phyloP scores from a whole-genome alignment of 208 protist species.

The Crithidia sp. region DNA sequence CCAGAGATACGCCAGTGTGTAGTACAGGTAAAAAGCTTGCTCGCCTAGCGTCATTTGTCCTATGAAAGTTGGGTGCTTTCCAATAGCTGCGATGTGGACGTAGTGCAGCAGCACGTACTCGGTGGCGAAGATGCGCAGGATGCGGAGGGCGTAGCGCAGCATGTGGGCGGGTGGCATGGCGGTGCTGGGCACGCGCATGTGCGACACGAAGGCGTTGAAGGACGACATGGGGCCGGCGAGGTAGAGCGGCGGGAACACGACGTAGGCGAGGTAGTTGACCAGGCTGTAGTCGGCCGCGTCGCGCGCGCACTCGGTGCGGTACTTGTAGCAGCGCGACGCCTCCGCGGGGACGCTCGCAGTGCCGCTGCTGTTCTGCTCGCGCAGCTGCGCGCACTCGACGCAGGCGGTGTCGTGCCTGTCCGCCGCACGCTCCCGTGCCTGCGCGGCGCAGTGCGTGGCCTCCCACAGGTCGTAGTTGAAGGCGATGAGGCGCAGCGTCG shows the following conservation, averaged over 20 bases:
- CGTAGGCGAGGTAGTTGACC: constrained; percentile 81
- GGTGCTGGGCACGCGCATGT: constrained; percentile 53
- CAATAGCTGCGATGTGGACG: constrained; percentile 59
- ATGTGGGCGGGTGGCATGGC: constrained; percentile 20
- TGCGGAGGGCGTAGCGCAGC: constrained; percentile 19
- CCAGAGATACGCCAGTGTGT: constrained; percentile 82
- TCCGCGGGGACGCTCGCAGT: constrained; percentile 7
- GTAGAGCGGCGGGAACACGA: constrained; percentile 91
- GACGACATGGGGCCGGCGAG: constrained; percentile 89
- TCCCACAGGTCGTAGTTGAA: constrained; percentile 73
- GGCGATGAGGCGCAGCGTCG: constrained; percentile 85
- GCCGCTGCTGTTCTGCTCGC: constrained; percentile 20
- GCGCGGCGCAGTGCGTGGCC: constrained; percentile 21
- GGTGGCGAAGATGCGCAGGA: constrained; percentile 20
- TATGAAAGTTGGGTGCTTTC: constrained; percentile 59
- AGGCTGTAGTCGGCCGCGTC: constrained; percentile 70
- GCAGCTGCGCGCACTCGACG: constrained; percentile 46
- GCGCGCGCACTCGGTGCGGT: constrained; percentile 59
- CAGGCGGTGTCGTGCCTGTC: constrained; percentile 38
- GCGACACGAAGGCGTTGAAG: constrained; percentile 89
- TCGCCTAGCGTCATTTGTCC: constrained; percentile 80
- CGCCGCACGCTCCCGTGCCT: constrained; percentile 30
- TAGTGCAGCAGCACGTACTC: constrained; percentile 41
- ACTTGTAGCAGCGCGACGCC: constrained; percentile 55
- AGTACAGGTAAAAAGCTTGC: constrained; percentile 74